phyloP scores from a whole-genome alignment of 2,329 filamentous ascomycete species.

The Corynespora cassiicola region DNA sequence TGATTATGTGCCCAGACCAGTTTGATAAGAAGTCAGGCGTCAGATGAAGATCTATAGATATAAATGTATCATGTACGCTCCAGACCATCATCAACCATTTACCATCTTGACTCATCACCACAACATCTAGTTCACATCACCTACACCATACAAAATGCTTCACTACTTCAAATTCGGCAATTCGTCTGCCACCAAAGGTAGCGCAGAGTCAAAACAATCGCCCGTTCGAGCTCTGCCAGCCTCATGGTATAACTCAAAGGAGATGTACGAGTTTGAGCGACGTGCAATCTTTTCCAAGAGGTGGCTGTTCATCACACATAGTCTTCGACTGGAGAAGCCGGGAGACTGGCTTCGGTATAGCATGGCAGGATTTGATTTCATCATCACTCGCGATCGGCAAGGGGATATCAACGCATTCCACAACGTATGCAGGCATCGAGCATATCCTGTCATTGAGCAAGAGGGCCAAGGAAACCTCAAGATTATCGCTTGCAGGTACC shows the following conservation, averaged over 20 bases:
- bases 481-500: conserved; percentile 50
- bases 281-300: conserved; percentile 52
- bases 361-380: conserved; percentile 28
- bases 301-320: conserved; percentile 47
- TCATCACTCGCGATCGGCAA: conserved; percentile 23
- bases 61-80: too few species aligned
- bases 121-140: too few species aligned
- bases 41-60: too few species aligned
- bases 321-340: conserved; percentile 23
- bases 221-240: conserved; percentile 47
- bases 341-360: conserved; percentile 29
- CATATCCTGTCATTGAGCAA: conserved; percentile 41
- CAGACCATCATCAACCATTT: too few species aligned
- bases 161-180: conserved; percentile 25
- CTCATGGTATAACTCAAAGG: conserved; percentile 53
- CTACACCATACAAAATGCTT: too few species aligned
- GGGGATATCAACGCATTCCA: conserved; percentile 42
- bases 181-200: conserved; percentile 6
- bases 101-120: too few species aligned
- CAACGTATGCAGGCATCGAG: conserved; percentile 52
- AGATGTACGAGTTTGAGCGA: conserved; percentile 55
- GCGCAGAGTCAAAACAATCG: conserved; percentile 7
- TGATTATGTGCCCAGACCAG: too few species aligned
- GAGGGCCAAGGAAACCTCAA: conserved; percentile 37
- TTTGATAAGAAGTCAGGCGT: too few species aligned